phyloP scores from a whole-genome alignment of 2,329 filamentous ascomycete genomes.

The Ceratocystis cubensis region DNA sequence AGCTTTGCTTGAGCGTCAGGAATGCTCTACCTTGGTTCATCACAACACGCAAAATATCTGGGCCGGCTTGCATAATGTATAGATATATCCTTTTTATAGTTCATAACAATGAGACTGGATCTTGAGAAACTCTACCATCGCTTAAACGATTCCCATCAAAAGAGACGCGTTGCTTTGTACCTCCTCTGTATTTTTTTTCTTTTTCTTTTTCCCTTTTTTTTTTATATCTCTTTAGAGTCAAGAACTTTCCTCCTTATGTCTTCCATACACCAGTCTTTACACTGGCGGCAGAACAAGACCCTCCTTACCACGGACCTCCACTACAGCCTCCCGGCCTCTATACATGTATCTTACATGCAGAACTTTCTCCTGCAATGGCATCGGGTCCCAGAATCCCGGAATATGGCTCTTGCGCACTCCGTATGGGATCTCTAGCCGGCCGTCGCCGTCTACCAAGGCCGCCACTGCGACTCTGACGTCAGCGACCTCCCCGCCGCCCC shows the following conservation, averaged over 20 bases:
- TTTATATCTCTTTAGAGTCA: background rate
- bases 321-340: conserved; percentile 13
- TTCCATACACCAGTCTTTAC: background rate
- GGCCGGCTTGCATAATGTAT: background rate
- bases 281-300: conserved; percentile 25
- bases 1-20: background rate
- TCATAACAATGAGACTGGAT: conserved; percentile 13
- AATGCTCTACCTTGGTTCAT: background rate
- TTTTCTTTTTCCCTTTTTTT: background rate
- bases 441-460: conserved; percentile 33
- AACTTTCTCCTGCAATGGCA: conserved; percentile 33
- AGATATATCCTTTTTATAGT: background rate
- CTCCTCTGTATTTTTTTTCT: background rate
- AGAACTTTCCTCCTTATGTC: background rate
- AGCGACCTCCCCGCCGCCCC: conserved; percentile 34
- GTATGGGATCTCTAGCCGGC: conserved; percentile 30
- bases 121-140: background rate
- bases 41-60: background rate
- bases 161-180: too few species aligned
- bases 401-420: conserved; percentile 35
- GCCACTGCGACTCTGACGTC: conserved; percentile 39
- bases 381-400: conserved; percentile 41
- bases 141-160: background rate
- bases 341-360: conserved; percentile 36
- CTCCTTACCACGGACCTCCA: conserved; percentile 31